Evolutionary conservation across 2,329 filamentous ascomycete species (phyloP), one percentile per base, ranked within the genome.

Genomic region (Fusarium transvaalense): DNA sequence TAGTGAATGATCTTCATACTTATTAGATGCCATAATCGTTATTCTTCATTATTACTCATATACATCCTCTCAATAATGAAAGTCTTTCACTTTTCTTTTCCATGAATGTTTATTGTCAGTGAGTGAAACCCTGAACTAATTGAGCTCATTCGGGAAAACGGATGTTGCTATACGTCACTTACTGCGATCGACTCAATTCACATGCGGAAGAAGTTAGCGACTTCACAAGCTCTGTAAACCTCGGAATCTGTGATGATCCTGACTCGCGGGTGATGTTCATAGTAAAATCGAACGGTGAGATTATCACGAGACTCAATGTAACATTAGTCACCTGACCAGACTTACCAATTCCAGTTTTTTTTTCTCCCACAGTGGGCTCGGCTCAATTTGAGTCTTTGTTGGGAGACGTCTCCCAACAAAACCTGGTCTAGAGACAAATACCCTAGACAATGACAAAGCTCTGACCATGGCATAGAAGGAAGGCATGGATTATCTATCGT

Each of bases 401-500:
- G 47, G 34, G 59, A 39, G 12, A 21, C 15, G 10, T 6, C 1
- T 27, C 55, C 39, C 56, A 62, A 62, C 57, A 62, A 62, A 62
- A 61, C 17, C 32, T 15, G 7, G 32, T 39, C 8, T 4, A 51
- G 47, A 51, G 47, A 51, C 47, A 58, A 23, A 13, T 61, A 61
- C 46, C 58, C 56, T 61, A 31, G 39, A 54, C 38, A 27, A 29
- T 38, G 10, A 6, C 7, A 51, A 60, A 32, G 50, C 41, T 35
- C 23, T 17, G 10, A 14, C 42, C 45, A 39, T 34, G 14, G n/a
- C n/a, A n/a, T n/a, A n/a, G n/a, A n/a, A n/a, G n/a, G 15, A 15
- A 25, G 17, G 27, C 32, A 45, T 45, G 38, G 2, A 4, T 1
- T 8, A 29, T 35, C 14, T 25, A 17, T 10, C 9, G 10, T 12